phyloP scores from a whole-genome alignment of 202 grass and related monocot genomes.

The Digitaria exilis region DNA sequence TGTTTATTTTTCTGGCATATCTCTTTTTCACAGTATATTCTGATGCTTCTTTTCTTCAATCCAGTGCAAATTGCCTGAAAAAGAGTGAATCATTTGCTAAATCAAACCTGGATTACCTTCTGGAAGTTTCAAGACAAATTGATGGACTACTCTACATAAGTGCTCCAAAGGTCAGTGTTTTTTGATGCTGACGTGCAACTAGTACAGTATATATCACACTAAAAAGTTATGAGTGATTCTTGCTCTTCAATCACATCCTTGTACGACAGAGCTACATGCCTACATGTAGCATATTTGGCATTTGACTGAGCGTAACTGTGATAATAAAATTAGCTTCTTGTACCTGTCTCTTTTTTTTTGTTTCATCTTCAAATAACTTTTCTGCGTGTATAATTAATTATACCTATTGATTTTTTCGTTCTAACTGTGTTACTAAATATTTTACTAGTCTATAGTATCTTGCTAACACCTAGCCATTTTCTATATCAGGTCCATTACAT shows the following conservation, averaged over 20 bases:
- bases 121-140: slow-evolving; percentile 25
- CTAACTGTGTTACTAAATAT: slow-evolving; percentile 4
- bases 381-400: not conserved
- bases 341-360: not conserved
- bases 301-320: slow-evolving; percentile 7
- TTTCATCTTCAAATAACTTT: slow-evolving; percentile 1
- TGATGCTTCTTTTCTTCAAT: slow-evolving; percentile 34
- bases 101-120: slow-evolving; percentile 3
- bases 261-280: not conserved
- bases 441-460: slow-evolving; percentile 6
- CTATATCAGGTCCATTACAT: slow-evolving; percentile 41
- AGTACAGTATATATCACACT: not conserved
- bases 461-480: slow-evolving; percentile 41
- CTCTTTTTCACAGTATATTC: not conserved
- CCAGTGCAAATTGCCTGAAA: slow-evolving; percentile 42
- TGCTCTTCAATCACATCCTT: not conserved
- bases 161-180: slow-evolving; percentile 39
- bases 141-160: slow-evolving; percentile 34
- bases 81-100: not conserved
- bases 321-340: slow-evolving; percentile 3
- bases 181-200: slow-evolving; percentile 26
- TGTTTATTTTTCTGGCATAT: not conserved
- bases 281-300: not conserved
- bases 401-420: not conserved
- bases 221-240: not conserved